Evolutionary conservation across 495 filamentous ascomycete species (phyloP).

Genomic region (Daldinia childiae): DNA sequence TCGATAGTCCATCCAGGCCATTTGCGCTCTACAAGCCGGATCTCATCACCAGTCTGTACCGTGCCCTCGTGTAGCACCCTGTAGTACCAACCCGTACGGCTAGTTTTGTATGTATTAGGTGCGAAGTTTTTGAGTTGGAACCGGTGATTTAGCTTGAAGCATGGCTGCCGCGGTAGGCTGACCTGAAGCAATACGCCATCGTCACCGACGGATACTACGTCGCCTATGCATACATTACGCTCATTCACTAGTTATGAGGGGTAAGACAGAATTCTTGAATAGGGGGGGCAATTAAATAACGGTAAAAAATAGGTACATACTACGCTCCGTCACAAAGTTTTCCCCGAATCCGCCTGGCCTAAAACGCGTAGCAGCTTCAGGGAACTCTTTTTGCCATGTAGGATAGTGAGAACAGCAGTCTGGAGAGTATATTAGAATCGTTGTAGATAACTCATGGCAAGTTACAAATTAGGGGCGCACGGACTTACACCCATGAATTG

Average conservation of each 20-base stretch:
- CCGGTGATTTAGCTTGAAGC: slow-evolving; percentile 67
- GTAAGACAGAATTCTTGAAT: not conserved
- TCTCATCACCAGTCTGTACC: slow-evolving; percentile 59
- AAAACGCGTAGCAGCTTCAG: slow-evolving; percentile 54
- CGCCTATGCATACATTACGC: slow-evolving; percentile 67
- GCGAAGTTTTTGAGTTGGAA: slow-evolving; percentile 65
- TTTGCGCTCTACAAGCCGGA: slow-evolving; percentile 53
- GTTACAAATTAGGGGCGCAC: not conserved
- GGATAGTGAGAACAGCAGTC: slow-evolving; percentile 64
- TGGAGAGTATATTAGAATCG: slow-evolving; percentile 27
- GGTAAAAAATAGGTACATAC: slow-evolving; percentile 26
- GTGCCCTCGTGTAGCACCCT: slow-evolving; percentile 58
- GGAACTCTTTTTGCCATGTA: slow-evolving; percentile 57
- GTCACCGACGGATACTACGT: slow-evolving; percentile 55
- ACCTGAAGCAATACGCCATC: slow-evolving; percentile 55
- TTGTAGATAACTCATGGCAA: not conserved
- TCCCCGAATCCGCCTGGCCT: slow-evolving; percentile 65
- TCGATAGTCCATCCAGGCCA: slow-evolving; percentile 65
- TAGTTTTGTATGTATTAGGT: slow-evolving; percentile 58
- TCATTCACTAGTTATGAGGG: slow-evolving; percentile 58
- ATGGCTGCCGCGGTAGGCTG: slow-evolving; percentile 62
- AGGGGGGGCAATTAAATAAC: slow-evolving; percentile 11
- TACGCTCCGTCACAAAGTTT: slow-evolving; percentile 59
- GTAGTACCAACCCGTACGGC: slow-evolving; percentile 66
- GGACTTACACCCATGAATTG: slow-evolving; percentile 63